Conservation (phyloP, 1,284 basidiomycete species). For the Rhizopogon parksii region DNA sequence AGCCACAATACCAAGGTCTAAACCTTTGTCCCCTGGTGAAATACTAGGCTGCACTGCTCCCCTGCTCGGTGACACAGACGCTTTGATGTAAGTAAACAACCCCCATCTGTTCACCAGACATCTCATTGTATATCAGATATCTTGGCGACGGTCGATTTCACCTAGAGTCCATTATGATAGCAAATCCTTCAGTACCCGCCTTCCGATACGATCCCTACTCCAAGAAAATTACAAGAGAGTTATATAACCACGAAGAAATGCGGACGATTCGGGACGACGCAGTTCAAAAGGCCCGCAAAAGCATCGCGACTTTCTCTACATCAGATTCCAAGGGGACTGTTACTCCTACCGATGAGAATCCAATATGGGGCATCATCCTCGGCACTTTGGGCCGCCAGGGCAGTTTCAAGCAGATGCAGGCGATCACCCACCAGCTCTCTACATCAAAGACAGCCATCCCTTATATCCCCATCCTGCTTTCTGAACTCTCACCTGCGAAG, state of each 20-base stretch:
- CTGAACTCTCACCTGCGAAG: slow-evolving; percentile 93
- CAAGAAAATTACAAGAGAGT: slow-evolving; percentile 91
- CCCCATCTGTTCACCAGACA: slow-evolving; percentile 3
- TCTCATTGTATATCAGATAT: slow-evolving; percentile 53
- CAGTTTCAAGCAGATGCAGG: slow-evolving; percentile 84
- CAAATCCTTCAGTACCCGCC: slow-evolving; percentile 92
- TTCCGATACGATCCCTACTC: slow-evolving; percentile 99
- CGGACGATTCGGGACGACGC: slow-evolving; percentile 68
- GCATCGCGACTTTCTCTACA: slow-evolving; percentile 37
- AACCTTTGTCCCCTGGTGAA: slow-evolving; percentile 94
- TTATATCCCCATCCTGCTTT: slow-evolving; percentile 86
- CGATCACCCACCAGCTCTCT: slow-evolving; percentile 66
- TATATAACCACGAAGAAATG: slow-evolving; percentile 92
- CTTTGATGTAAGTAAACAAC: slow-evolving; percentile 61
- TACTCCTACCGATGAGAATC: slow-evolving; percentile 2
- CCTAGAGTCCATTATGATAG: slow-evolving; percentile 98
- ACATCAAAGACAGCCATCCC: slow-evolving; percentile 53
- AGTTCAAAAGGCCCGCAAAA: slow-evolving; percentile 65
- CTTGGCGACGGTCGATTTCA: slow-evolving; percentile 98
- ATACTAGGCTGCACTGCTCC: slow-evolving; percentile 97
- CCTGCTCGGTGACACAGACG: slow-evolving; percentile 72
- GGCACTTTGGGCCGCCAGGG: slow-evolving; percentile 96
- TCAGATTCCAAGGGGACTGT: slow-evolving; percentile 1
- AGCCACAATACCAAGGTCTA: slow-evolving; percentile 79
- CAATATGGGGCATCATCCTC: slow-evolving; percentile 89